Percentiles rank a stretch among this genome's conserved stretches.
Conservation (phyloP, 1,139 yeast species). For the Blastobotrys capitulatus region DNA sequence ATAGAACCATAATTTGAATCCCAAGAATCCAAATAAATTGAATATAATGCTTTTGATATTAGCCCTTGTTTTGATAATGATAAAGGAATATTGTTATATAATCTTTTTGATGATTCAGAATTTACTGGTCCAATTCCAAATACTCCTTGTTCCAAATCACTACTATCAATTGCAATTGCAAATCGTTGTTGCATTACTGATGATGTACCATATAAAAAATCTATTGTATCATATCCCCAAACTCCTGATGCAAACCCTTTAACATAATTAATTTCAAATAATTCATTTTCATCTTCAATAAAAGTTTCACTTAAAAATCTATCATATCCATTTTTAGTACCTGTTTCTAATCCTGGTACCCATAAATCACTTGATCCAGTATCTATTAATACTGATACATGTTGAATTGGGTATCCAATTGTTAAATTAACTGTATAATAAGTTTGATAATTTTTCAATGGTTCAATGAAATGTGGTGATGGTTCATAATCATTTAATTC, state of each 20-base stretch:
- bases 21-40: constrained; percentile 43
- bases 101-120: constrained; percentile 19
- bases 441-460: constrained; percentile 21
- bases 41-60: constrained; percentile 49
- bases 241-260: constrained; percentile 27
- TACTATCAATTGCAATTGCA: constrained; percentile 24
- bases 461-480: constrained; percentile 18
- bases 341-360: constrained; percentile 37
- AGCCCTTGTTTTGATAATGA: constrained; percentile 48
- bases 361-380: constrained; percentile 39
- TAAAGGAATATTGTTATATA: constrained; percentile 54
- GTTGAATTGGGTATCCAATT: constrained; percentile 26
- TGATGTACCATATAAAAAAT: constrained; percentile 15
- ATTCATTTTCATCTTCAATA: constrained; percentile 15
- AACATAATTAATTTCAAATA: constrained; percentile 23
- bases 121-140: constrained; percentile 25
- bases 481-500: constrained; percentile 2
- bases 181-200: constrained; percentile 19
- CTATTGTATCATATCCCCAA: constrained; percentile 24
- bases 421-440: constrained; percentile 31
- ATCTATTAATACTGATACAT: constrained; percentile 28
- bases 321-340: constrained; percentile 19
- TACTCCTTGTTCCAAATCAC: constrained; percentile 26
- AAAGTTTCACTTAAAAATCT: constrained; percentile 18
- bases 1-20: constrained; percentile 41